Evolutionary conservation across 257 asterid species (phyloP), one percentile per base, ranked within the genome.

Genomic region (Capsicum chinense): DNA sequence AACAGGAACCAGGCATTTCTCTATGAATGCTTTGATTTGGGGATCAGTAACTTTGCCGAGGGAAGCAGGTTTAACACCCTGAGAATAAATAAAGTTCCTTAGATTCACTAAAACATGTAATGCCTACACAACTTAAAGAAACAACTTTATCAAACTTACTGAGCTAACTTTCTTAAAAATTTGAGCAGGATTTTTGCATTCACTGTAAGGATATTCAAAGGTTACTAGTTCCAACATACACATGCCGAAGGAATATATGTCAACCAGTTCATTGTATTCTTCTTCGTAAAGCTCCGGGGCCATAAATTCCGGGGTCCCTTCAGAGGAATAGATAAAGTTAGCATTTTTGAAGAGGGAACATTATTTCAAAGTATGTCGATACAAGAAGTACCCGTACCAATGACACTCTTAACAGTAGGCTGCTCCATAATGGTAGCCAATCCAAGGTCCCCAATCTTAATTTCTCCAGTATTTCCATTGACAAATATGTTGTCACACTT

Each of bases 241-340:
- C 97, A 94, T 87, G 64, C 97, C 98, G 59, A 94, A 94, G 9
- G 95, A 94, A 80, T 94, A 94, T 79, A 94, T 87, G 87, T 94
- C 98, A 15, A 93, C 91, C 21, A 93, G 87, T 86, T 94, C 98
- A 86, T 92, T 93, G 33, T 94, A 94, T 83, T 93, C 93, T 89
- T 94, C 97, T 73, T 94, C 96, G 8, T 93, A 94, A 44, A 94
- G 94, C 92, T 93, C 98, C 0, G 98, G 98, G 59, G 97, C 97
- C 97, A 93, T 93, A 39, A 92, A 93, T 73, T 94, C 96, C 66
- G 92, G 92, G 71, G 91, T 90, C 6, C 90, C 92, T 89, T 56
- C 54, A 19, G 19, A 57, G 69, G 5, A 86, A 57, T 7, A 83
- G 52, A 74, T 3, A 4, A 76, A 56, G 66, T 85, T 47, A 85